phyloP scores from a whole-genome alignment of 2,329 filamentous ascomycete species.

The Lecanicillium sp. region DNA sequence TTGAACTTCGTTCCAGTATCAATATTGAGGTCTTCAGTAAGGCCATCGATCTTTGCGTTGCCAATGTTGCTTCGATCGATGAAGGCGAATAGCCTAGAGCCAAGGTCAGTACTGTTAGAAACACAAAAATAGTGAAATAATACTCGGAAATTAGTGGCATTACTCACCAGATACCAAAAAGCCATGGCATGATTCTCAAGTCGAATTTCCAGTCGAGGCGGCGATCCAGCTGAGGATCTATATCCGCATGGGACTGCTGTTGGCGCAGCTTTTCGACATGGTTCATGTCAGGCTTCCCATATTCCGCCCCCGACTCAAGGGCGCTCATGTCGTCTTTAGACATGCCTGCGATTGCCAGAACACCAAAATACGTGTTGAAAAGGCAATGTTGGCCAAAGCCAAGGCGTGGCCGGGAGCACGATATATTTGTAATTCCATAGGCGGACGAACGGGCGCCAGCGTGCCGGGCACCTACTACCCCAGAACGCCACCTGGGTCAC shows the following conservation, averaged over 20 bases:
- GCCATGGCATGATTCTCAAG: conserved; percentile 16
- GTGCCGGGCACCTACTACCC: no score
- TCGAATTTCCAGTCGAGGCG: conserved; percentile 18
- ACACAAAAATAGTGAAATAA: background rate
- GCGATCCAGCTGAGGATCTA: conserved; percentile 10
- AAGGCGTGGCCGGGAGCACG: no score
- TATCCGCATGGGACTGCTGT: conserved; percentile 8
- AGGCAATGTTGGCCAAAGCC: no score
- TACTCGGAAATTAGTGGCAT: background rate
- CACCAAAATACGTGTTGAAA: no score
- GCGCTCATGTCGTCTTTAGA: no score
- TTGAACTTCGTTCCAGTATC: conserved; percentile 25
- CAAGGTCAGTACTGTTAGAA: background rate
- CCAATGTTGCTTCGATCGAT: conserved; percentile 22
- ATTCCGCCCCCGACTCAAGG: no score
- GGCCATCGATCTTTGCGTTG: conserved; percentile 47
- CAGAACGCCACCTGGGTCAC: no score
- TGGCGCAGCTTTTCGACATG: conserved; percentile 8
- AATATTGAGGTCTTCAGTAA: conserved; percentile 16
- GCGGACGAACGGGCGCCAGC: no score
- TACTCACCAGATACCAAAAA: conserved; percentile 18
- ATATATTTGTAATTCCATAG: no score
- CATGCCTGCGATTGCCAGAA: no score
- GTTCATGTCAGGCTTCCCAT: background rate
- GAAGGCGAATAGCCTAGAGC: conserved; percentile 25